phyloP scores from a whole-genome alignment of 306 rosid genomes.

The Quercus ilex region DNA sequence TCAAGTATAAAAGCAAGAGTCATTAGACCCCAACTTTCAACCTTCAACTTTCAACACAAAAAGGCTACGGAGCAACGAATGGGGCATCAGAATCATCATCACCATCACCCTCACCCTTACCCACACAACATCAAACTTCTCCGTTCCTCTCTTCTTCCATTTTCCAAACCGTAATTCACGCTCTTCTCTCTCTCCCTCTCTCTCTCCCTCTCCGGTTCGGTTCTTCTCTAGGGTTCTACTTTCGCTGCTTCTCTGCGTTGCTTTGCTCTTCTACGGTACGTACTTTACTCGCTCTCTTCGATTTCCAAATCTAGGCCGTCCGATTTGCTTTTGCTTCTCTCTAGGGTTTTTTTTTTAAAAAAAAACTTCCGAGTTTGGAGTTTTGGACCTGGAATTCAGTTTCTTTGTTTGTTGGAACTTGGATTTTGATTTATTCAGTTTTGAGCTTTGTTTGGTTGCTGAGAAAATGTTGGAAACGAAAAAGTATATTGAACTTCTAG shows the following conservation, averaged over 20 bases:
- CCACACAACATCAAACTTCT: slow-evolving; percentile 41
- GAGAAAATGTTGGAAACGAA: slow-evolving; percentile 22
- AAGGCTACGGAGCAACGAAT: slow-evolving; percentile 7
- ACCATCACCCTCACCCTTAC: neutral
- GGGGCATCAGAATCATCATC: slow-evolving; percentile 43
- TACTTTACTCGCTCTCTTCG: slow-evolving; percentile 11
- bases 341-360: slow-evolving; percentile 1
- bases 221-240: slow-evolving; percentile 25
- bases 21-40: slow-evolving; percentile 23
- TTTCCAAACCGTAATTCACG: slow-evolving; percentile 46
- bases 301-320: slow-evolving; percentile 17
- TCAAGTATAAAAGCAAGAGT: slow-evolving; percentile 22
- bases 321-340: slow-evolving; percentile 7
- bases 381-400: neutral
- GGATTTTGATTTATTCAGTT: neutral
- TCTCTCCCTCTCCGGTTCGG: slow-evolving; percentile 24
- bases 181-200: slow-evolving; percentile 23
- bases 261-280: slow-evolving; percentile 16
- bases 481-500: slow-evolving; percentile 8
- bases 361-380: neutral
- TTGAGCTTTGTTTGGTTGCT: slow-evolving; percentile 24
- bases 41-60: slow-evolving; percentile 12
- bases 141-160: slow-evolving; percentile 29
- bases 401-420: neutral
- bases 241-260: slow-evolving; percentile 8